Base-by-base conservation (phyloP, 768 basidiomycete genomes). In the Mycena vulgaris region DNA sequence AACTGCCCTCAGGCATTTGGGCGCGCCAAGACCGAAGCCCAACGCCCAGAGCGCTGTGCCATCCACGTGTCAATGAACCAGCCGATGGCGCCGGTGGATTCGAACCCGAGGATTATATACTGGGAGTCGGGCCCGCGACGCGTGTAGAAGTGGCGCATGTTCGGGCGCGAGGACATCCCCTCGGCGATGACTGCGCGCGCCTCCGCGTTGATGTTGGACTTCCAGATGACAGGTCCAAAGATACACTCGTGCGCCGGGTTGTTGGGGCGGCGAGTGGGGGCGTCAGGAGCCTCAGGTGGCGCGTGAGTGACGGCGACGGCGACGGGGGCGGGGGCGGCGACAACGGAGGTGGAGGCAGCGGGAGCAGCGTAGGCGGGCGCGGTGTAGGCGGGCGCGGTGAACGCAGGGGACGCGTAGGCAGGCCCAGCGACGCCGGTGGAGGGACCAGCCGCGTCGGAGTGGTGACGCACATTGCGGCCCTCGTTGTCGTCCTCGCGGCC, bases 151-250 rank as follows among this genome's bases (percentile, higher is more conserved):
- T 19, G 3, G 21, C 48, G 61, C 48, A 63, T 51, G 37, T 51
- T 51, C 27, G 60, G 45, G 37, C 61, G 61, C 5, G 48, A 19
- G 9, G 25, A 4, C 48, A 63, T 51, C 10, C 48, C 61, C 47
- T 62, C 35, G 23, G 48, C 47, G 25, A 62, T 62, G 48, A 62
- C 17, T n/a, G 48, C 40, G 49, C 61, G 61, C 25, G 25, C 13
- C 35, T 51, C 49, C 33, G 23, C 17, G 13, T 63, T 63, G 61
- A 39, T 28, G 19, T 63, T 63, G 5, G 6, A 3, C 21, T 63
- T 39, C 61, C 61, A 63, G 1, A 7, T 27, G 2, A 62, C 47
- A 19, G 60, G 60, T 2, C 60, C 48, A 27, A 62, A 62, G 5
- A 62, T 14, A 16, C 37, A 2, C 10, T 62, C 48, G 47, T 48